A percentile compares a stretch with the other conserved stretches of the same genome.
Conservation (phyloP, 2,329 filamentous ascomycete species). For the Fusarium sp. region DNA sequence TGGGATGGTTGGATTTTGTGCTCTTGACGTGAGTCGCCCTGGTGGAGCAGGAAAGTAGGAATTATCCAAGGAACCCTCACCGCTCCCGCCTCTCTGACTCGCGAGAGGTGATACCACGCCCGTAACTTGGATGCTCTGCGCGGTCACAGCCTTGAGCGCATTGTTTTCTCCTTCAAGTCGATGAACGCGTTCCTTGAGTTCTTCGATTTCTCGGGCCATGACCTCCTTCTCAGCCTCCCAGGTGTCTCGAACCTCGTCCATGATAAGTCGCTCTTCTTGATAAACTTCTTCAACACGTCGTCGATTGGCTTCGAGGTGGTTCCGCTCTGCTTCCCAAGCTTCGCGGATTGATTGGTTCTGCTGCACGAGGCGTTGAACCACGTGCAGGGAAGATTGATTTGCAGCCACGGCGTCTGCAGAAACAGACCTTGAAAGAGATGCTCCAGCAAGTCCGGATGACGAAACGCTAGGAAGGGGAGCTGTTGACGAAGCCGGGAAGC, state of each 20-base stretch:
- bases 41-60: slow-evolving; percentile 41
- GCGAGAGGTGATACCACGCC: slow-evolving; percentile 50
- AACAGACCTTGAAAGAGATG: slow-evolving; percentile 48
- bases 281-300: slow-evolving; percentile 68
- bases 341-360: slow-evolving; percentile 61
- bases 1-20: slow-evolving; percentile 34
- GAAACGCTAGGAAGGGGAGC: slow-evolving; percentile 41
- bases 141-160: slow-evolving; percentile 50
- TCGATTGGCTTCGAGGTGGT: slow-evolving; percentile 66
- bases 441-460: slow-evolving; percentile 35
- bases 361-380: slow-evolving; percentile 57
- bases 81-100: slow-evolving; percentile 47
- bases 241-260: slow-evolving; percentile 63
- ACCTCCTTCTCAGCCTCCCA: slow-evolving; percentile 61
- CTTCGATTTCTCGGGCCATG: slow-evolving; percentile 57
- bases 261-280: slow-evolving; percentile 65
- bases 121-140: slow-evolving; percentile 48
- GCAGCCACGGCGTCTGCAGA: slow-evolving; percentile 50
- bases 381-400: slow-evolving; percentile 51
- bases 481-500: slow-evolving; percentile 39
- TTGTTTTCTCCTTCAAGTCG: slow-evolving; percentile 55
- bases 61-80: slow-evolving; percentile 41
- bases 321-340: slow-evolving; percentile 67
- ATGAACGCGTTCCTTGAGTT: slow-evolving; percentile 56
- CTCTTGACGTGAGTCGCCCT: slow-evolving; percentile 36